Conservation (phyloP, 495 filamentous ascomycete species). For the Tuber brumale region DNA sequence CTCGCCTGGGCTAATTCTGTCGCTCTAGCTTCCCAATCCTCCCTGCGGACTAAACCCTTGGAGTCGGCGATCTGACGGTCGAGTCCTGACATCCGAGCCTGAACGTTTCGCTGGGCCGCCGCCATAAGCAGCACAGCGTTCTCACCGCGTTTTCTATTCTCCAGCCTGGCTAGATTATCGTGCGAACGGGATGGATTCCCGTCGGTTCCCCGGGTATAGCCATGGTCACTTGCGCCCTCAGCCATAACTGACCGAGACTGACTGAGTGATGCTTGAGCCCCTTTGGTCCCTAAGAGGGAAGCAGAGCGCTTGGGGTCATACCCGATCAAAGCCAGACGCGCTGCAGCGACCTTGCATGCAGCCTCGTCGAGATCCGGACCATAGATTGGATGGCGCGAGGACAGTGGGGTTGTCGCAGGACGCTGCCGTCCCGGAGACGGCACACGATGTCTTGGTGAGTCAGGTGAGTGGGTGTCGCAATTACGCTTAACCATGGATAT, state of each 20-base stretch:
- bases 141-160: constrained; percentile 63
- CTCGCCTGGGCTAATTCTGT: constrained; percentile 22
- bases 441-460: constrained; percentile 24
- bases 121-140: constrained; percentile 71
- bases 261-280: constrained; percentile 20
- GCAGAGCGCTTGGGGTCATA: constrained; percentile 13
- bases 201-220: constrained; percentile 5
- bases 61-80: constrained; percentile 39
- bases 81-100: constrained; percentile 41
- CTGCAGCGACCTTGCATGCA: constrained; percentile 32
- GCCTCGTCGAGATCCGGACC: constrained; percentile 38
- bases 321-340: constrained; percentile 28
- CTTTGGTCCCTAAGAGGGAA: constrained; percentile 18
- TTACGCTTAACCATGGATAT: constrained; percentile 33
- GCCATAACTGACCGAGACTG: constrained; percentile 12
- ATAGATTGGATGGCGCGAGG: constrained; percentile 11
- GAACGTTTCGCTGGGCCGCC: constrained; percentile 76
- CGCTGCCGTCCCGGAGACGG: constrained; percentile 17
- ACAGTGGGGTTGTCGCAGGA: constrained; percentile 23
- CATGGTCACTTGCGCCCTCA: constrained; percentile 4
- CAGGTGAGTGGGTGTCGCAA: constrained; percentile 23
- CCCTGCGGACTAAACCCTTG: constrained; percentile 20
- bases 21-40: constrained; percentile 24
- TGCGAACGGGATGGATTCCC: constrained; percentile 14
- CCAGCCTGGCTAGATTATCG: constrained; percentile 57